Evolutionary conservation across 306 rosid genomes (phyloP), one percentile per base, ranked within the genome.

Genomic region (Amphicarpaea edgeworthii): DNA sequence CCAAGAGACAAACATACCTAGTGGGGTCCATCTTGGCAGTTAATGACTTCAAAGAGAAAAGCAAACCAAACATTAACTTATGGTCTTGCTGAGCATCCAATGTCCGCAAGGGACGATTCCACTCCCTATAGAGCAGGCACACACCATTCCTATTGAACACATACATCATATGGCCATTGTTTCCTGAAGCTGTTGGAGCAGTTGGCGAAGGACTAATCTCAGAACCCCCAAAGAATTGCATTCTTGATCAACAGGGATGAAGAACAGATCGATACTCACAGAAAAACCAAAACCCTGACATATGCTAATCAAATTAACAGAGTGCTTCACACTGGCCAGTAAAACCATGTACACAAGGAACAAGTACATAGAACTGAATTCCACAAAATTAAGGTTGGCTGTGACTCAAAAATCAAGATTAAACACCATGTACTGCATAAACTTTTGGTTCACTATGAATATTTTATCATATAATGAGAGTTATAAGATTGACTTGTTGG

Each of bases 181-280:
- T 92, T 64, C 97, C 97, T 7, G 93, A 78, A 19, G 89, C 93
- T 45, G 98, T 86, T 0, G 91, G 89, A 6, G 77, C 88, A 57
- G 99, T 93, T 11, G 97, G 99, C 43, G 93, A 96, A n/a, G 99
- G 99, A 75, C 97, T 96, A 59, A 96, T 92, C 83, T 95, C 99
- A 17, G 97, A 87, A 2, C 93, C 96, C 50, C 97, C 93, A 72
- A 95, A 95, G 89, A 95, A 95, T 83, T 95, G 99, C 99, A 95
- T 95, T 24, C 71, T 86, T 69, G 45, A 51, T 74, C 42, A 60
- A 42, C 20, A 42, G 60, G 47, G 55, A 66, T 57, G 65, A 19
- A 64, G 71, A 83, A 89, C 62, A 88, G 88, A 86, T 89, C 15
- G 68, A 69, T 38, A 15, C 6, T 50, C 42, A 32, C 3, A 28